phyloP scores from a whole-genome alignment of 2,329 filamentous ascomycete species.

The Claviceps africana region DNA sequence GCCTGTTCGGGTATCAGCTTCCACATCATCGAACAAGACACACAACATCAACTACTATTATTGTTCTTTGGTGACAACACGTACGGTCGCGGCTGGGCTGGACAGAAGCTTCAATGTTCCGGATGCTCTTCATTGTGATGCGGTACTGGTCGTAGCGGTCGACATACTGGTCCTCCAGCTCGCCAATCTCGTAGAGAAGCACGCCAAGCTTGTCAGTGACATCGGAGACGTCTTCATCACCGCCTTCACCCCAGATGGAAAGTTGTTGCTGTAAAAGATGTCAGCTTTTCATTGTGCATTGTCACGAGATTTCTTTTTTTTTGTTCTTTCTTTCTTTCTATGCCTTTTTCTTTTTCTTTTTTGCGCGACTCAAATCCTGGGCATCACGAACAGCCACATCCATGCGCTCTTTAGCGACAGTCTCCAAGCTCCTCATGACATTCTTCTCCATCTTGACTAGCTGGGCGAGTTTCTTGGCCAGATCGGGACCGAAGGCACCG shows the following conservation, averaged over 20 bases:
- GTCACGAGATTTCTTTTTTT: too few species aligned
- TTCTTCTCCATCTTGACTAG: slow-evolving; percentile 99
- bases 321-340: too few species aligned
- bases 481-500: slow-evolving; percentile 68
- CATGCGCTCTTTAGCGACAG: slow-evolving; percentile 92
- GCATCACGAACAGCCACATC: slow-evolving; percentile 64
- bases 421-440: slow-evolving; percentile 95
- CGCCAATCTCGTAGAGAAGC: slow-evolving; percentile 93
- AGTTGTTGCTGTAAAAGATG: slow-evolving; percentile 68
- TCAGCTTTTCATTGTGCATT: not conserved
- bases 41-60: not conserved
- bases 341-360: too few species aligned
- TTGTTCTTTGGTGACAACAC: slow-evolving; percentile 19
- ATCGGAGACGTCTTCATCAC: slow-evolving; percentile 95
- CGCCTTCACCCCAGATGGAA: slow-evolving; percentile 89
- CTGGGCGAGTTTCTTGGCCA: slow-evolving; percentile 94
- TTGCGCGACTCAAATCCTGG: not conserved
- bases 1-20: slow-evolving; percentile 35
- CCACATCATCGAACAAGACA: not conserved
- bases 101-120: slow-evolving; percentile 96
- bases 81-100: slow-evolving; percentile 93
- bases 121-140: slow-evolving; percentile 97
- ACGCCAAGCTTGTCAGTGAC: slow-evolving; percentile 98
- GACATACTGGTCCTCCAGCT: slow-evolving; percentile 95
- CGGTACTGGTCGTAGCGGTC: slow-evolving; percentile 99